phyloP scores from a whole-genome alignment of 2,329 filamentous ascomycete genomes.

The Geosmithia morbida region DNA sequence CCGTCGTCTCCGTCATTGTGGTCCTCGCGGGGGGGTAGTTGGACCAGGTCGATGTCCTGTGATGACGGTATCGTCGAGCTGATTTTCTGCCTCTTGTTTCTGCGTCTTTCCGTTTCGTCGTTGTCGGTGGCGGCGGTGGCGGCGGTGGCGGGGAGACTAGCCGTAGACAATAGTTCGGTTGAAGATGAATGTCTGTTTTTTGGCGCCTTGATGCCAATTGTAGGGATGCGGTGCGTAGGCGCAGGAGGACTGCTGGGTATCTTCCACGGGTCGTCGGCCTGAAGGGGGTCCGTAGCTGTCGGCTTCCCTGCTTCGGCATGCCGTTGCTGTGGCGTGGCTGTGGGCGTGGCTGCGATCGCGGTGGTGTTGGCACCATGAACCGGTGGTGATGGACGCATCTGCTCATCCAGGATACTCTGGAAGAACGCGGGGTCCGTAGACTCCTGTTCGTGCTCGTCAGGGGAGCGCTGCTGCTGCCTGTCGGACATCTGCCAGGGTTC shows the following conservation, averaged over 20 bases:
- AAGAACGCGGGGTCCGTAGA: conserved; percentile 36
- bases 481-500: not conserved
- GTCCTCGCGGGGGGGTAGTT: conserved; percentile 9
- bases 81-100: conserved; percentile 2
- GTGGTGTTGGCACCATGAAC: too few relatives aligned
- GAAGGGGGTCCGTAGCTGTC: conserved; percentile 2
- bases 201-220: too few relatives aligned
- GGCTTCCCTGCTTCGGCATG: not conserved
- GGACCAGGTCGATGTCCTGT: conserved; percentile 11
- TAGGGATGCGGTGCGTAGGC: not conserved
- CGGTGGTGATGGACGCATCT: conserved; percentile 12
- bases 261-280: conserved; percentile 23
- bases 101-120: not conserved
- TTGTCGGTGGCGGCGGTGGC: not conserved
- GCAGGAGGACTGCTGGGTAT: conserved; percentile 26
- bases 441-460: conserved; percentile 9
- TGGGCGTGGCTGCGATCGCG: not conserved
- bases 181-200: not conserved
- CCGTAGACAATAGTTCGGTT: not conserved
- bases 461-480: conserved; percentile 1
- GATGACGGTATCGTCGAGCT: not conserved
- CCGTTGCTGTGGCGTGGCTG: not conserved
- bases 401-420: conserved; percentile 29
- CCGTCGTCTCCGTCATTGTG: conserved; percentile 1
- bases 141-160: not conserved